Evolutionary conservation across 345 rosid genomes (phyloP).

Genomic region (Balakata baccata): DNA sequence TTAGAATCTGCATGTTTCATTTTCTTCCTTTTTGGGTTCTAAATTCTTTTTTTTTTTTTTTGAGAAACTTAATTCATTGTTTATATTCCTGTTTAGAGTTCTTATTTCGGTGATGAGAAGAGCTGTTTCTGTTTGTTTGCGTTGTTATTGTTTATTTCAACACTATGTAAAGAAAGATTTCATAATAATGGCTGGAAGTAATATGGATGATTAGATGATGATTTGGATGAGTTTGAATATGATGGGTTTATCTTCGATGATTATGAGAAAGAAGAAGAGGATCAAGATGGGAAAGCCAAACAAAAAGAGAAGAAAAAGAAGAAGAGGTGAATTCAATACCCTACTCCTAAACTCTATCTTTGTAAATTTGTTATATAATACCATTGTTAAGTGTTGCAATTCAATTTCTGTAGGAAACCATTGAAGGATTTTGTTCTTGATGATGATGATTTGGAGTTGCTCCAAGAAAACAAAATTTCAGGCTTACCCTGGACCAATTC

Average conservation of each 20-base stretch:
- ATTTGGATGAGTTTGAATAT: slow-evolving; percentile 13
- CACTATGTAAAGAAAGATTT: background rate
- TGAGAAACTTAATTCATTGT: background rate
- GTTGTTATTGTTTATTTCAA: background rate
- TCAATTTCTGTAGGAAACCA: slow-evolving; percentile 1
- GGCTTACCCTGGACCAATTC: slow-evolving; percentile 2
- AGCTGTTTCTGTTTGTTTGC: background rate
- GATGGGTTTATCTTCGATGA: slow-evolving; percentile 13
- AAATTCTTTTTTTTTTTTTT: too few species aligned
- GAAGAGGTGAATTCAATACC: slow-evolving; percentile 5
- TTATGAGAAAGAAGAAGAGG: slow-evolving; percentile 8
- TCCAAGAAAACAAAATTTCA: slow-evolving; percentile 7
- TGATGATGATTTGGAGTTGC: slow-evolving; percentile 17
- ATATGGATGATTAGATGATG: background rate
- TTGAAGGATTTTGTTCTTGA: slow-evolving; percentile 12
- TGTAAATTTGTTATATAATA: background rate
- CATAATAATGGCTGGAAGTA: background rate
- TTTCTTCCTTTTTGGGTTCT: background rate
- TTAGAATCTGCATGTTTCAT: background rate
- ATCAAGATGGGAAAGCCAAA: background rate
- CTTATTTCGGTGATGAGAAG: background rate
- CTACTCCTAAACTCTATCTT: background rate
- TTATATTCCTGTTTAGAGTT: background rate
- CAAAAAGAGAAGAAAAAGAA: slow-evolving; percentile 8
- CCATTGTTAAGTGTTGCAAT: background rate